phyloP scores from a whole-genome alignment of 129 eudicot species.

The Chrysanthemum makinoi region DNA sequence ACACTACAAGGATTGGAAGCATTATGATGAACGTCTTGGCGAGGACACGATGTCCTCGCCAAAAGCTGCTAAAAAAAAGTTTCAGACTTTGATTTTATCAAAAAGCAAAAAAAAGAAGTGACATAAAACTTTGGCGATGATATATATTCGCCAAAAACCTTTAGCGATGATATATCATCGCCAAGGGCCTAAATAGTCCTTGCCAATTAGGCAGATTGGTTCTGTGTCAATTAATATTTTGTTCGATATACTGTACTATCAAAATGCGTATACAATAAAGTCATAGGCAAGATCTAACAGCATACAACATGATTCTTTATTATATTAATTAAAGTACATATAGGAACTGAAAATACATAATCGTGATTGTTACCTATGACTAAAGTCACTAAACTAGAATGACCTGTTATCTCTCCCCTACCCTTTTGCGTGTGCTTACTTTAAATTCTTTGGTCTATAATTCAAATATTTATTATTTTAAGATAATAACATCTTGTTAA shows the following conservation, averaged over 20 bases:
- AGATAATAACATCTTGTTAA: conserved; percentile 20
- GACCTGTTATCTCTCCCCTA: conserved; percentile 14
- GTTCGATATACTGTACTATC: background rate
- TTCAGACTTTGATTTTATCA: no score
- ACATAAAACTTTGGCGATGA: no score
- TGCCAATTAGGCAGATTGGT: no score
- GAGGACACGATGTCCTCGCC: no score
- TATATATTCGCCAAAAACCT: no score
- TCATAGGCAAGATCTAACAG: conserved; percentile 37
- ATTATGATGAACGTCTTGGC: no score
- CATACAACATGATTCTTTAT: conserved; percentile 22
- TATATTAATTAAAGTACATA: conserved; percentile 11
- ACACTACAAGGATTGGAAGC: no score
- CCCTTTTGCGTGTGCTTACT: conserved; percentile 20
- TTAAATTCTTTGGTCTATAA: conserved; percentile 6
- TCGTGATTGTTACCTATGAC: conserved; percentile 27
- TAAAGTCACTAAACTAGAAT: conserved; percentile 15
- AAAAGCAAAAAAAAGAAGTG: no score
- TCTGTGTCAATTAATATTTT: background rate
- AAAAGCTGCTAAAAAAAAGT: no score
- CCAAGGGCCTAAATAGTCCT: no score
- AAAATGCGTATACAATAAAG: conserved; percentile 2
- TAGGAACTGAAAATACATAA: background rate
- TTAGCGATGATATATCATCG: no score
- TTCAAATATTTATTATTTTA: background rate